Evolutionary conservation across 495 filamentous ascomycete species (phyloP).

Genomic region (Podospora fimiseda): DNA sequence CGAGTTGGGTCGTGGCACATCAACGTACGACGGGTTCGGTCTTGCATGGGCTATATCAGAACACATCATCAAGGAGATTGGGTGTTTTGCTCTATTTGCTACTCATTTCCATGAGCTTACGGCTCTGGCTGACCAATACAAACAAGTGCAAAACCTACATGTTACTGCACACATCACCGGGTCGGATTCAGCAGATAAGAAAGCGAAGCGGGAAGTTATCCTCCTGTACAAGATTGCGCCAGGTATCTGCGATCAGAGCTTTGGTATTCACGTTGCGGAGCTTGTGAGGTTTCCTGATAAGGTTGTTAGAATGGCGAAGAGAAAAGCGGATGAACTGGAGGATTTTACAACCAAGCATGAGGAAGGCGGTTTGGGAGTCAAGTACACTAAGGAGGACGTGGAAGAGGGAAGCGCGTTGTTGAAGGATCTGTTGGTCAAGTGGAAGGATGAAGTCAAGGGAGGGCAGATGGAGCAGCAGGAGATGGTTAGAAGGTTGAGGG

Average conservation of each 20-base stretch:
- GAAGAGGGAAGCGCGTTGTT: slow-evolving; percentile 83
- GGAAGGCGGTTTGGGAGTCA: slow-evolving; percentile 35
- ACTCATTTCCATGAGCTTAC: slow-evolving; percentile 99
- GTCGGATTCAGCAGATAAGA: slow-evolving; percentile 23
- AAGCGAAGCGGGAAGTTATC: slow-evolving; percentile 74
- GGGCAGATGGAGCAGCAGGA: slow-evolving; percentile 62
- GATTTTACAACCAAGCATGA: slow-evolving; percentile 81
- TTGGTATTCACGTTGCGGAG: slow-evolving; percentile 97
- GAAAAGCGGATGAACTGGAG: slow-evolving; percentile 96
- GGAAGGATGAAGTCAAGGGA: slow-evolving; percentile 76
- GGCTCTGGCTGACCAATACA: slow-evolving; percentile 74
- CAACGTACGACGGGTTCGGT: slow-evolving; percentile 97
- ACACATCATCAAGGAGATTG: slow-evolving; percentile 91
- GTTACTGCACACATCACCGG: slow-evolving; percentile 92
- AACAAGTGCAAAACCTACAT: slow-evolving; percentile 86
- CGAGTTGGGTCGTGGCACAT: slow-evolving; percentile 95
- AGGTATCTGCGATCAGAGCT: slow-evolving; percentile 92
- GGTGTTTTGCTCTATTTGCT: slow-evolving; percentile 88
- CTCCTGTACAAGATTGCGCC: slow-evolving; percentile 93
- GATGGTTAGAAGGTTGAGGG: slow-evolving; percentile 71
- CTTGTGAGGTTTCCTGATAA: slow-evolving; percentile 96
- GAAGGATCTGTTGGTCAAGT: slow-evolving; percentile 77
- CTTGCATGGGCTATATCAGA: slow-evolving; percentile 98
- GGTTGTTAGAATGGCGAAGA: slow-evolving; percentile 96
- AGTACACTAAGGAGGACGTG: slow-evolving; percentile 74